Evolutionary conservation across 306 rosid genomes (phyloP).

Genomic region (Pyrus pyrifolia): DNA sequence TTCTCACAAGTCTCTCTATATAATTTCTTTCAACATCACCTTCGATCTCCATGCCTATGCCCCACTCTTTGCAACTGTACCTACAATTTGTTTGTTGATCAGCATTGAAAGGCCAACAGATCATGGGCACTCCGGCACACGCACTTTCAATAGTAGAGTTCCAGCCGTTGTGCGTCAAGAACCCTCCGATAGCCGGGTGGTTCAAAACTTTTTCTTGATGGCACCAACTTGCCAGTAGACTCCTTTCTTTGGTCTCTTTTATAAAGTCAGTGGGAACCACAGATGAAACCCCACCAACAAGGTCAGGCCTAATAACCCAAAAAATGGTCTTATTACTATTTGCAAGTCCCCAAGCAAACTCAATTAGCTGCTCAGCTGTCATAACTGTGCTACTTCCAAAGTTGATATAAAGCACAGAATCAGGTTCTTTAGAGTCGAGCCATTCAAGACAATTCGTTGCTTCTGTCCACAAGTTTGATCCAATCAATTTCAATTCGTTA

Average conservation of each 20-base stretch:
- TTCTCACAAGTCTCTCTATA: neutral
- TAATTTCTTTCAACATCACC: neutral
- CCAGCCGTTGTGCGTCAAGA: constrained; percentile 10
- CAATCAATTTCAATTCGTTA: constrained; percentile 17
- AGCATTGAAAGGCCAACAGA: constrained; percentile 1
- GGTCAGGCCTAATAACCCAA: constrained; percentile 7
- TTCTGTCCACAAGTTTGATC: constrained; percentile 64
- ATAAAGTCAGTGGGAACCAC: constrained; percentile 5
- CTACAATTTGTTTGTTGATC: constrained; percentile 5
- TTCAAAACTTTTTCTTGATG: constrained; percentile 1
- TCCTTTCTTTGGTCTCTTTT: neutral
- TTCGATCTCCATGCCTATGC: neutral
- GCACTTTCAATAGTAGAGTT: neutral
- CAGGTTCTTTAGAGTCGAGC: constrained; percentile 32
- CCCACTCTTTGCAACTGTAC: neutral
- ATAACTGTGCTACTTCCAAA: constrained; percentile 3
- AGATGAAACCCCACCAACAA: neutral
- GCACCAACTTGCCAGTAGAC: neutral
- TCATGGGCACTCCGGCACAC: constrained; percentile 6
- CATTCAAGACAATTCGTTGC: constrained; percentile 42
- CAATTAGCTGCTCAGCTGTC: neutral
- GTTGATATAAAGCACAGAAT: constrained; percentile 16
- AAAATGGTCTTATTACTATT: neutral
- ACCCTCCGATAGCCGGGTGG: constrained; percentile 6
- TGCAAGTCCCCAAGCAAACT: constrained; percentile 9